Evolutionary conservation across 208 protist species (phyloP).

Genomic region (Novymonas esmeraldas): DNA sequence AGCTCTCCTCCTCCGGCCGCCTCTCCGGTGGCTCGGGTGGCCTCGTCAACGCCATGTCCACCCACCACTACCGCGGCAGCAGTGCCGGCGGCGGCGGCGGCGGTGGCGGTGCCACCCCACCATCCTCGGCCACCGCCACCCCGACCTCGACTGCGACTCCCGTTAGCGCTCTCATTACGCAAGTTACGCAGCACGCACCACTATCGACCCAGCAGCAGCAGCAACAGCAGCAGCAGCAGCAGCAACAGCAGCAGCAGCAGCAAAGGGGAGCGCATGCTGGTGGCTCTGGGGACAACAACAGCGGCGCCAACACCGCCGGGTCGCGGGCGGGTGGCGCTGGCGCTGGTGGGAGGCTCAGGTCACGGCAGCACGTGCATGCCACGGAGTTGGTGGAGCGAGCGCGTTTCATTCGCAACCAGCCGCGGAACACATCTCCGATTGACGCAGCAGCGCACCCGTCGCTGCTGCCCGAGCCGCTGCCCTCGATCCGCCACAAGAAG

Average conservation of each 20-base stretch:
- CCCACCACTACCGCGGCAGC: neutral
- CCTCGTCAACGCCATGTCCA: conserved; percentile 1
- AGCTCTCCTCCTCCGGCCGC: neutral
- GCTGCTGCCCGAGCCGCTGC: conserved; percentile 59
- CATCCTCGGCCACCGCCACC: conserved; percentile 8
- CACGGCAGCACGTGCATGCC: conserved; percentile 43
- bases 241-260: conserved; percentile 3
- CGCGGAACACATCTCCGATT: conserved; percentile 85
- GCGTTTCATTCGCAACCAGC: conserved; percentile 60
- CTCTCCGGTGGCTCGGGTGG: neutral
- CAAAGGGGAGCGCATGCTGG: conserved; percentile 3
- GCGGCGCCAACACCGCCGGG: neutral
- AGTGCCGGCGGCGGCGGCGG: neutral
- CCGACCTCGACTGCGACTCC: neutral
- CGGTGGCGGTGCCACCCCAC: conserved; percentile 12
- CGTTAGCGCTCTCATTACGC: conserved; percentile 22
- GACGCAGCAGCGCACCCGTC: conserved; percentile 61
- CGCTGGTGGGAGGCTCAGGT: neutral
- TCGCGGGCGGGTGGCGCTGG: conserved; percentile 7
- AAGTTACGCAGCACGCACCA: conserved; percentile 16
- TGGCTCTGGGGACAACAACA: conserved; percentile 17
- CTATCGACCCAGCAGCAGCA: neutral
- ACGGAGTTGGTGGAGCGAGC: conserved; percentile 50
- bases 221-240: conserved; percentile 1
- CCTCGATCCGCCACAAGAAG: conserved; percentile 54